A percentile compares a stretch with the other conserved stretches of the same genome.
Evolutionary conservation across 495 filamentous ascomycete species (phyloP).

Genomic region (Lasiosphaeria miniovina): DNA sequence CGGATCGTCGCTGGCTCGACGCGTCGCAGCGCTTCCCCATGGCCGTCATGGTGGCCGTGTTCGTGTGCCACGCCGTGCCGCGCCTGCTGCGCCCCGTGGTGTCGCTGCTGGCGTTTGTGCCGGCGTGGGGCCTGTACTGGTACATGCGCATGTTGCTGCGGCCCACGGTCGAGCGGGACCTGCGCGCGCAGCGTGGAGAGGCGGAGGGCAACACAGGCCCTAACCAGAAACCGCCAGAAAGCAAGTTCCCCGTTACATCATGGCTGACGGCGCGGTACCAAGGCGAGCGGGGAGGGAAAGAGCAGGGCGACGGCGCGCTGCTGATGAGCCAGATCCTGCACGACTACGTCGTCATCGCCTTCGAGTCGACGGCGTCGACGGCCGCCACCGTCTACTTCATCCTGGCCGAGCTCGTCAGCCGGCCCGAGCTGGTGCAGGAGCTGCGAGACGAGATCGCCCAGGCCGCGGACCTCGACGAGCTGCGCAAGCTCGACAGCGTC

Average conservation of each 20-base stretch:
- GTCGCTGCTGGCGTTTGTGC: not conserved
- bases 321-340: not conserved
- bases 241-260: no score
- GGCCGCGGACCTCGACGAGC: constrained; percentile 4
- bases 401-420: constrained; percentile 7
- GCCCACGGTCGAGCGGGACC: constrained; percentile 3
- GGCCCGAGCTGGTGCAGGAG: not conserved
- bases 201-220: no score
- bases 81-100: constrained; percentile 3
- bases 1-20: constrained; percentile 1
- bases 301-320: not conserved
- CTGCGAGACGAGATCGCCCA: not conserved
- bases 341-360: constrained; percentile 6
- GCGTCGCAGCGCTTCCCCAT: not conserved
- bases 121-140: constrained; percentile 5
- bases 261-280: not conserved
- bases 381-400: constrained; percentile 5
- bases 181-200: not conserved
- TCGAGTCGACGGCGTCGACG: constrained; percentile 4
- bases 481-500: constrained; percentile 10
- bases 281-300: not conserved
- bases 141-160: constrained; percentile 3
- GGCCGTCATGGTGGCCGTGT: constrained; percentile 13
- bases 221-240: no score
- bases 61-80: constrained; percentile 4